These are phyloP conservation scores for Alternaria incomplexa DNA, from an alignment of 2,329 filamentous ascomycete genomes.

Conservation along the genomic window DNA sequence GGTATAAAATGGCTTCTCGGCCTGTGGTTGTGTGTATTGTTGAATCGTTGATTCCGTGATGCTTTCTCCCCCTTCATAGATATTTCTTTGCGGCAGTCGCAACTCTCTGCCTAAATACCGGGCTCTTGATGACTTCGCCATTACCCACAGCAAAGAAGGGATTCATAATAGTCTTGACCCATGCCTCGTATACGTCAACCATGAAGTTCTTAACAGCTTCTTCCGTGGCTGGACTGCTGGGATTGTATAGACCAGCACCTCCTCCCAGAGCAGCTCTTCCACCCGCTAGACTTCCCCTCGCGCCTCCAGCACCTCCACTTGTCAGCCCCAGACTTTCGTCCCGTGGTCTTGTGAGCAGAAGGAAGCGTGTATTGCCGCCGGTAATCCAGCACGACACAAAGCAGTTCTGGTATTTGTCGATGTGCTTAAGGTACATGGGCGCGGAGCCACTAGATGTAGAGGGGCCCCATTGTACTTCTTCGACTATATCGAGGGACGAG, in stretches of 20 bases:
- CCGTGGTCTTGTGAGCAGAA: slow-evolving; percentile 84
- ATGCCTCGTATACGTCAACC: slow-evolving; percentile 92
- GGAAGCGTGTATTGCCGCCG: slow-evolving; percentile 88
- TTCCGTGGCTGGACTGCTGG: slow-evolving; percentile 87
- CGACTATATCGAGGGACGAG: slow-evolving; percentile 90
- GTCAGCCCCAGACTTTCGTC: slow-evolving; percentile 45
- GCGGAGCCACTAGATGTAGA: slow-evolving; percentile 36
- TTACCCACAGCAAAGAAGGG: slow-evolving; percentile 90
- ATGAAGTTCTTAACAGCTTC: slow-evolving; percentile 97
- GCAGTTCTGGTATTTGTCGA: slow-evolving; percentile 96
- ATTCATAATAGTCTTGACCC: slow-evolving; percentile 96
- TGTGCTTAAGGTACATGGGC: slow-evolving; percentile 87
- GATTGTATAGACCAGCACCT: slow-evolving; percentile 67
- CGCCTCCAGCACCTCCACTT: slow-evolving; percentile 22
- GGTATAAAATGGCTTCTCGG: neutral
- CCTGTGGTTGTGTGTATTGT: neutral
- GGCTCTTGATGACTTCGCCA: slow-evolving; percentile 83
- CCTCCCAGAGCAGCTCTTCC: slow-evolving; percentile 34
- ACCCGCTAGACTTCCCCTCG: slow-evolving; percentile 40
- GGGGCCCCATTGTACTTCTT: slow-evolving; percentile 89
- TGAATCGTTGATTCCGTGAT: neutral
- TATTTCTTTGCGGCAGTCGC: slow-evolving; percentile 92
- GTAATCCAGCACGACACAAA: slow-evolving; percentile 96
- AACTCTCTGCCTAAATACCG: slow-evolving; percentile 82
- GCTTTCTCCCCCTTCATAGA: slow-evolving; percentile 57